These are phyloP conservation scores for Colletotrichum cereale DNA, from an alignment of 2,329 filamentous ascomycete species.

Conservation along the genomic window DNA sequence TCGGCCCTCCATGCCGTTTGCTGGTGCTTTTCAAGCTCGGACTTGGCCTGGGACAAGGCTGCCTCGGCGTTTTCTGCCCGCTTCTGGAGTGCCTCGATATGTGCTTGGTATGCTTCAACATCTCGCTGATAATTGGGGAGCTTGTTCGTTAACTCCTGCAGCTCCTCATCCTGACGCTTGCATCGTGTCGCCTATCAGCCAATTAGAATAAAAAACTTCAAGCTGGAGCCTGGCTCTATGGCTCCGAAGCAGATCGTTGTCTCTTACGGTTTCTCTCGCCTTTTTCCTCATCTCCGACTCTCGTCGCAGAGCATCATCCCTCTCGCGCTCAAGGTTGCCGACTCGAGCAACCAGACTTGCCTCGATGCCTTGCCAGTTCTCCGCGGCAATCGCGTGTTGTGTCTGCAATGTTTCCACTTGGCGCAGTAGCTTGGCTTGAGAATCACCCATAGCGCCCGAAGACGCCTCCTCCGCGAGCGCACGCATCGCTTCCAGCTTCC, in stretches of 20 bases:
- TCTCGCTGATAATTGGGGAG: conserved; percentile 76
- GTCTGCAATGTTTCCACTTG: conserved; percentile 97
- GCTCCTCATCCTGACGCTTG: conserved; percentile 82
- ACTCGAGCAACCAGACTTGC: conserved; percentile 84
- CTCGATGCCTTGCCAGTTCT: conserved; percentile 98
- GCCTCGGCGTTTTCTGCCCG: conserved; percentile 76
- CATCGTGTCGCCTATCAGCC: conserved; percentile 69
- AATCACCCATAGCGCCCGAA: conserved; percentile 83
- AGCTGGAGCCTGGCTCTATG: not conserved
- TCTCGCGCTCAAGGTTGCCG: conserved; percentile 85
- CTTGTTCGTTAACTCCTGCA: conserved; percentile 76
- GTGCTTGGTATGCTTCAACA: conserved; percentile 68
- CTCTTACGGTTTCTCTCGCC: conserved; percentile 83
- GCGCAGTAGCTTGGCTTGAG: conserved; percentile 88
- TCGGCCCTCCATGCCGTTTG: conserved; percentile 59
- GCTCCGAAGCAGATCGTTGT: not conserved
- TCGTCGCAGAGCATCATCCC: conserved; percentile 84
- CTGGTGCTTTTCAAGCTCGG: conserved; percentile 65
- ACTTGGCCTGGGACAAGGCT: conserved; percentile 67
- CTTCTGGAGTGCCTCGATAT: conserved; percentile 72
- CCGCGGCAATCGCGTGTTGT: conserved; percentile 92
- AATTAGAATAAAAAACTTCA: conserved; percentile 43
- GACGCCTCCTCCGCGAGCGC: conserved; percentile 89
- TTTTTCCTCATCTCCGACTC: conserved; percentile 92
- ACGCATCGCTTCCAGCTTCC: conserved; percentile 89